phyloP scores from a whole-genome alignment of 1,139 yeast species.

The Arxiozyma telluris region DNA sequence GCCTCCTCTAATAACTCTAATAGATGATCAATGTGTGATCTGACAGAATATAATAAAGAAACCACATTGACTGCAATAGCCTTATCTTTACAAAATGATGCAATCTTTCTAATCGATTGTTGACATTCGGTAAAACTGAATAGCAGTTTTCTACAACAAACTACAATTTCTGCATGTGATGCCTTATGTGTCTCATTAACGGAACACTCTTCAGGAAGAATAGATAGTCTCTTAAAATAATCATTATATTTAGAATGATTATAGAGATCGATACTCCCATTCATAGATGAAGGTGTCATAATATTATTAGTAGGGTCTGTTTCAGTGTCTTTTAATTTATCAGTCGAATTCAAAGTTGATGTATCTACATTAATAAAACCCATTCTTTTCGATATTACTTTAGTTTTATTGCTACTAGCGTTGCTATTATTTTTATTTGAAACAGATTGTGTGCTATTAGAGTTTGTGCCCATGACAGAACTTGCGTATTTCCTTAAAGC shows the following conservation, averaged over 20 bases:
- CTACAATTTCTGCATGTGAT: slow-evolving; percentile 35
- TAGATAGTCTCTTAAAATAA: slow-evolving; percentile 61
- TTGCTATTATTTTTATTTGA: background rate
- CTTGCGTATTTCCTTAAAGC: background rate
- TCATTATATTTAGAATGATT: slow-evolving; percentile 45
- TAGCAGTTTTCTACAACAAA: slow-evolving; percentile 47
- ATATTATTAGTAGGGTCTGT: slow-evolving; percentile 5
- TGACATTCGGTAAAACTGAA: slow-evolving; percentile 64
- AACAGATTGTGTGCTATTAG: background rate
- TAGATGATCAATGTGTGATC: slow-evolving; percentile 49
- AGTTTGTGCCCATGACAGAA: background rate
- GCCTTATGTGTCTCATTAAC: slow-evolving; percentile 18
- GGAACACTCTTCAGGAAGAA: slow-evolving; percentile 46
- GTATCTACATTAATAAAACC: slow-evolving; percentile 48
- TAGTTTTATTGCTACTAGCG: slow-evolving; percentile 5
- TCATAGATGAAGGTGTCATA: background rate
- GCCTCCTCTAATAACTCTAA: slow-evolving; percentile 52
- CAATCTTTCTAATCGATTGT: slow-evolving; percentile 55
- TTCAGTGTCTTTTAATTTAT: background rate
- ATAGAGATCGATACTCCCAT: slow-evolving; percentile 18
- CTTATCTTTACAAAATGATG: slow-evolving; percentile 60
- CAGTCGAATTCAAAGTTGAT: slow-evolving; percentile 3
- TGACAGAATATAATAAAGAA: slow-evolving; percentile 45
- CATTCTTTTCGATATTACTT: slow-evolving; percentile 59
- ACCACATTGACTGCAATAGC: slow-evolving; percentile 52